Base-by-base conservation (phyloP, 2,329 filamentous ascomycete species). In the Nannizziopsis arthrosporioides region DNA sequence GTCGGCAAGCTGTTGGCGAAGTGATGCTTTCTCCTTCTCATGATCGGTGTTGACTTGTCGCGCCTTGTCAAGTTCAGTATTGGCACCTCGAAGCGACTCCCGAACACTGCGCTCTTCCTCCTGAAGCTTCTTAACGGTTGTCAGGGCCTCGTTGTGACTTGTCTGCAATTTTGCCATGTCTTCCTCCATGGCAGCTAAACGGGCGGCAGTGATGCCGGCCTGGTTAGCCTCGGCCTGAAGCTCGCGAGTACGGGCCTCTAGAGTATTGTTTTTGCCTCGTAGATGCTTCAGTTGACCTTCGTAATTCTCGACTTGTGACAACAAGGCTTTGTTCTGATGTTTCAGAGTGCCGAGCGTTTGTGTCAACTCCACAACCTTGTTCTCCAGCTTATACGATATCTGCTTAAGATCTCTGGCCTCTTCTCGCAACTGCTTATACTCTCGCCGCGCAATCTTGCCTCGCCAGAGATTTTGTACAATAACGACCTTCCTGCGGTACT, bases 321-420 rank as follows among this genome's bases (percentile, higher is more conserved):
- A 75, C 53, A 98, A 76, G 50, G 78, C 78, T 74, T 94, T 95
- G 77, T 98, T 98, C 70, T 94, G 86, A 54, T 82, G 79, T 73
- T 94, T 94, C 76, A 94, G 84, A 8, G 87, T 82, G 56, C 92
- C 89, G 58, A 98, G 70, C 43, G 84, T 86, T 67, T 98, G 92
- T 1, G 92, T 98, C 61, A 98, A 77, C 71, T 98, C 92, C 54
- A 98, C 87, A 54, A 98, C 92, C 80, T 98, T 98, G 77, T 98
- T 96, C 68, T 98, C 92, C 59, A 98, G 74, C 74, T 94, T 96
- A 75, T 98, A 98, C 2, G 92, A 96, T 58, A 98, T 98, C 68
- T 96, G 90, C 75, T 96, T 96, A 65, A 98, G 78, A 72, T 98
- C 93, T 62, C 92, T 85, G 55, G 92, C 92, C 69, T 98, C 92